Evolutionary conservation across 2,329 filamentous ascomycete genomes (phyloP).

Genomic region (Amauroascus verrucosus): DNA sequence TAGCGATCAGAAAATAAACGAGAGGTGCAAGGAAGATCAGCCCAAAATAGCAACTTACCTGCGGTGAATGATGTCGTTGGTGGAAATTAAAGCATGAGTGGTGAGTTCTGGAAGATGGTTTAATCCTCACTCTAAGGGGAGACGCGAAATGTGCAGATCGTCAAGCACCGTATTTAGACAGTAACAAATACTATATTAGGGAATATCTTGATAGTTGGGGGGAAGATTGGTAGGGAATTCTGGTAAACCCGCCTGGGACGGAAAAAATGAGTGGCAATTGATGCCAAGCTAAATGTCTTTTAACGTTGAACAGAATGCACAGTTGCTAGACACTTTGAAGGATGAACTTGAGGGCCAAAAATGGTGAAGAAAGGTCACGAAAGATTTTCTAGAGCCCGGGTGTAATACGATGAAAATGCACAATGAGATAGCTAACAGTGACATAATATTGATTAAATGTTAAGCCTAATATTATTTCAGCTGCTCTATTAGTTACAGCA

Average conservation of each 20-base stretch:
- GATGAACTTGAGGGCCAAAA: too few relatives aligned
- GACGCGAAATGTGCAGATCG: too few relatives aligned
- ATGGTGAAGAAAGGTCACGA: too few relatives aligned
- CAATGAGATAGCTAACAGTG: too few relatives aligned
- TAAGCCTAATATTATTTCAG: too few relatives aligned
- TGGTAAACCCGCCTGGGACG: neutral
- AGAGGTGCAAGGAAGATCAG: neutral
- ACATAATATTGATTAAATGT: neutral
- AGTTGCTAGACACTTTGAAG: neutral
- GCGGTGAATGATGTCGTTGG: neutral
- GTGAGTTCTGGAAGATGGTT: too few relatives aligned
- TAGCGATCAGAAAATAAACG: neutral
- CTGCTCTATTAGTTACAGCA: too few relatives aligned
- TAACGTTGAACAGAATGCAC: neutral
- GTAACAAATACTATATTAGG: too few relatives aligned
- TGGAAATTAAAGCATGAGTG: neutral
- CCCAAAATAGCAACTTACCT: slow-evolving; percentile 1
- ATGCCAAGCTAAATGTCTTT: slow-evolving; percentile 9
- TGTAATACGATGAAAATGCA: too few relatives aligned
- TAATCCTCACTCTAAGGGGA: too few relatives aligned
- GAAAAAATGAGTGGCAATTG: slow-evolving; percentile 12
- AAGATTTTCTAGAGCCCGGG: too few relatives aligned
- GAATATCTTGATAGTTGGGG: neutral
- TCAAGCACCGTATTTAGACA: too few relatives aligned
- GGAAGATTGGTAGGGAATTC: neutral